Conservation (phyloP, 208 protist genomes). For the Zelonia costaricensis region DNA sequence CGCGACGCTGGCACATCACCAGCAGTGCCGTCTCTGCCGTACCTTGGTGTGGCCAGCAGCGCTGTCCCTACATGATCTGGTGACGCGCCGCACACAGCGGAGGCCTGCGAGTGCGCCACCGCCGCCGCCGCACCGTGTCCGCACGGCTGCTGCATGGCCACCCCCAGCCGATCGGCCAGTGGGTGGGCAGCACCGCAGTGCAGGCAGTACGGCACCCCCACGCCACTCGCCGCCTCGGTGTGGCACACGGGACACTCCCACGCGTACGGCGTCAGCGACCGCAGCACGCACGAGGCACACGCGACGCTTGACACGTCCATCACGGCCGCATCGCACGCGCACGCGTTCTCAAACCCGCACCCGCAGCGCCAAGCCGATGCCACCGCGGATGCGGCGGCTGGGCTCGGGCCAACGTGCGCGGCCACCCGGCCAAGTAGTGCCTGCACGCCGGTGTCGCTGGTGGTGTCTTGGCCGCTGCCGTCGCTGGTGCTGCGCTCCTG, state of each 20-base stretch:
- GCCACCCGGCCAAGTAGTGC: too few species aligned
- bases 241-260: slow-evolving; percentile 66
- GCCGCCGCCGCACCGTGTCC: background rate
- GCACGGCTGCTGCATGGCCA: background rate
- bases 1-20: background rate
- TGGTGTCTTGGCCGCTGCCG: background rate
- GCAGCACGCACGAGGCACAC: slow-evolving; percentile 50
- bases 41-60: background rate
- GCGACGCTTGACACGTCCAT: background rate
- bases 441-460: background rate
- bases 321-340: too few species aligned
- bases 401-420: too few species aligned
- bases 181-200: slow-evolving; percentile 60
- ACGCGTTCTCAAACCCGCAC: slow-evolving; percentile 40
- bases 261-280: slow-evolving; percentile 28
- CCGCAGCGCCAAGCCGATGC: slow-evolving; percentile 54
- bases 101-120: background rate
- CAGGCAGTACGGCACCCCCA: slow-evolving; percentile 43
- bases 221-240: slow-evolving; percentile 32
- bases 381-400: too few species aligned
- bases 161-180: background rate
- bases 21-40: background rate
- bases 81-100: background rate
- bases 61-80: background rate
- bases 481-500: slow-evolving; percentile 1